These are phyloP conservation scores for Fomitiporia mediterranea DNA, from an alignment of 1,284 basidiomycete species.

Conservation along the genomic window DNA sequence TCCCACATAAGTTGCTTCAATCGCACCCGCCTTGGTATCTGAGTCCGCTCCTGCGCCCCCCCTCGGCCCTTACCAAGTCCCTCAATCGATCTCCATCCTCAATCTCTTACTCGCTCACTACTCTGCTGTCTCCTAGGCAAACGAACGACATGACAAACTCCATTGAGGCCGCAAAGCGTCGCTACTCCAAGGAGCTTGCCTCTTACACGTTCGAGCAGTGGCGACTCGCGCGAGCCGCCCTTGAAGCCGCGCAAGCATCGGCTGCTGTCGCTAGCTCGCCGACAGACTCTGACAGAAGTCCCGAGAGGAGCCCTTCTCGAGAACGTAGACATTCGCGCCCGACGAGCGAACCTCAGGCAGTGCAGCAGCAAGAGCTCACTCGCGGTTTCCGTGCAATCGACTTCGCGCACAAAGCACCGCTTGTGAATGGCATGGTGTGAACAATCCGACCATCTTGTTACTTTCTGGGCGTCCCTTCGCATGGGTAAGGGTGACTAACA, in stretches of 20 bases:
- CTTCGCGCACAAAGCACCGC: constrained; percentile 7
- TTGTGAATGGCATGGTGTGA: constrained; percentile 6
- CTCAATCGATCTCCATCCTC: neutral
- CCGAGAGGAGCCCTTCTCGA: neutral
- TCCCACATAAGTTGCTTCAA: too few species aligned
- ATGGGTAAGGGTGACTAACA: too few species aligned
- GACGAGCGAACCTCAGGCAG: too few species aligned
- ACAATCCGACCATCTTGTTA: too few species aligned
- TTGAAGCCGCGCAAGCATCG: constrained; percentile 4
- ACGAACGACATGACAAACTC: constrained; percentile 14
- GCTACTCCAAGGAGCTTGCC: constrained; percentile 54
- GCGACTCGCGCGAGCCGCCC: constrained; percentile 33
- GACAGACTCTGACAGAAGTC: neutral
- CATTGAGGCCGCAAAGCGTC: constrained; percentile 44
- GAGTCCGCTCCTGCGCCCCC: neutral
- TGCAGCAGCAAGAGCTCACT: neutral
- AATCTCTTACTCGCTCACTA: neutral
- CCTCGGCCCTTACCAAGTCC: too few species aligned
- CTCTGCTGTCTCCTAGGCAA: neutral
- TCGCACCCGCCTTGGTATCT: too few species aligned
- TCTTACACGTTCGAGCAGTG: constrained; percentile 56
- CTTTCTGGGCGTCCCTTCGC: too few species aligned
- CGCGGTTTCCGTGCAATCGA: constrained; percentile 3
- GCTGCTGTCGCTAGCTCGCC: neutral
- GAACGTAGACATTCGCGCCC: neutral